These are phyloP conservation scores for Xylariales sp. DNA, from an alignment of 2,329 filamentous ascomycete genomes.

Conservation along the genomic window DNA sequence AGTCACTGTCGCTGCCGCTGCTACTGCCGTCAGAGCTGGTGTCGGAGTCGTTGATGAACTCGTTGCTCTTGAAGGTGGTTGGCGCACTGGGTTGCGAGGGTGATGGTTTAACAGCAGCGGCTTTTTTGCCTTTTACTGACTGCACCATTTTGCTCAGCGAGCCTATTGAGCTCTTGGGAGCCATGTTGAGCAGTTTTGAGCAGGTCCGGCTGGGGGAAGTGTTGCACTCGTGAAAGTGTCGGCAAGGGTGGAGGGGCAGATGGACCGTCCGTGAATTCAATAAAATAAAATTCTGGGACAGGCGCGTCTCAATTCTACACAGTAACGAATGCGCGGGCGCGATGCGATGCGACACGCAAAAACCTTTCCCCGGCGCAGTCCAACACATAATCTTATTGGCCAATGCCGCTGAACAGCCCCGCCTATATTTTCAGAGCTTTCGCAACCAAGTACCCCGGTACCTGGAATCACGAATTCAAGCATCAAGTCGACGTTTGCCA, in stretches of 20 bases:
- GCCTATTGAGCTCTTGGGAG: slow-evolving; percentile 12
- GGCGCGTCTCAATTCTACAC: neutral
- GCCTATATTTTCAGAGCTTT: too few relatives aligned
- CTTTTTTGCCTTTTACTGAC: slow-evolving; percentile 20
- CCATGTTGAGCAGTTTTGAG: slow-evolving; percentile 2
- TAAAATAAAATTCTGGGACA: slow-evolving; percentile 10
- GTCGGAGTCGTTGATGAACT: slow-evolving; percentile 17
- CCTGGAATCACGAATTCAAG: too few relatives aligned
- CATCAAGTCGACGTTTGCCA: too few relatives aligned
- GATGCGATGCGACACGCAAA: neutral
- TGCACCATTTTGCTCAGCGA: slow-evolving; percentile 18
- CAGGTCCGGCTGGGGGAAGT: neutral
- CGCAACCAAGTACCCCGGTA: too few relatives aligned
- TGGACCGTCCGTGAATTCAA: neutral
- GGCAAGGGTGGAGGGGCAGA: neutral
- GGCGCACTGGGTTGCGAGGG: slow-evolving; percentile 11
- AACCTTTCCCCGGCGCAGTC: neutral
- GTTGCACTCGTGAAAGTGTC: neutral
- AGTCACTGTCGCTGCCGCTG: slow-evolving; percentile 30
- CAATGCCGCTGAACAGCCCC: too few relatives aligned
- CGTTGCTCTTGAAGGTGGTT: slow-evolving; percentile 14
- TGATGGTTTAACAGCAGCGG: slow-evolving; percentile 15
- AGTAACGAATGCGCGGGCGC: neutral
- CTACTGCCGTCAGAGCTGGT: slow-evolving; percentile 21
- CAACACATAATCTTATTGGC: neutral